Evolutionary conservation across 2,329 filamentous ascomycete species (phyloP).

Genomic region (Pseudogymnoascus sp.): DNA sequence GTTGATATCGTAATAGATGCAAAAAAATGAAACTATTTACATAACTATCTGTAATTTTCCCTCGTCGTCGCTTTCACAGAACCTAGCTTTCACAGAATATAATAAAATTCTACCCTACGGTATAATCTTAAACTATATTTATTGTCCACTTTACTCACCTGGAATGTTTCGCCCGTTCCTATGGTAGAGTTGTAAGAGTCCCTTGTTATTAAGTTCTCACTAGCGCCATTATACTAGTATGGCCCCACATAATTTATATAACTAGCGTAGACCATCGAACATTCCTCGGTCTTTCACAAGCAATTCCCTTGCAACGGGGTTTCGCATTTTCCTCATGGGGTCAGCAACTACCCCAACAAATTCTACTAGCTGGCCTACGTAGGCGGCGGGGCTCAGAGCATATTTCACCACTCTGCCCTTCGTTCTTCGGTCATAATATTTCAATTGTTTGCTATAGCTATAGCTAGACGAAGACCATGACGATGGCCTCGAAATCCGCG

Average conservation of each 20-base stretch:
- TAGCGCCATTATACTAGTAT: background rate
- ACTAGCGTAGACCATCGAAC: background rate
- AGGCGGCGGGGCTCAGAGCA: background rate
- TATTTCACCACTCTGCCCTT: background rate
- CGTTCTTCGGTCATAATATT: background rate
- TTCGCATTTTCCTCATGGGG: background rate
- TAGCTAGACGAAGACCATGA: background rate
- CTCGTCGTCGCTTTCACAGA: too few species aligned
- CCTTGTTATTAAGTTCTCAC: background rate
- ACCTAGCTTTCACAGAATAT: too few species aligned
- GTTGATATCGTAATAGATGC: too few species aligned
- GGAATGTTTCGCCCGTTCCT: background rate
- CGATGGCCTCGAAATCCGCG: background rate
- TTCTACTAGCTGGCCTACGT: background rate
- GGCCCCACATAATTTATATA: background rate
- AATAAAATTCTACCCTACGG: too few species aligned
- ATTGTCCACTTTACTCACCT: background rate
- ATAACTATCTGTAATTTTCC: too few species aligned
- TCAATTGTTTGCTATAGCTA: background rate
- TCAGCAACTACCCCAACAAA: background rate
- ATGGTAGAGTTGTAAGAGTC: too few species aligned
- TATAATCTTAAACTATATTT: background rate
- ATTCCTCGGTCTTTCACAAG: conserved; percentile 6
- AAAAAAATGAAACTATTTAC: too few species aligned
- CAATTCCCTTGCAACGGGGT: background rate